These are phyloP conservation scores for Dinochytrium kinnereticum DNA, from an alignment of 371 early-diverging fungal species.

Conservation along the genomic window DNA sequence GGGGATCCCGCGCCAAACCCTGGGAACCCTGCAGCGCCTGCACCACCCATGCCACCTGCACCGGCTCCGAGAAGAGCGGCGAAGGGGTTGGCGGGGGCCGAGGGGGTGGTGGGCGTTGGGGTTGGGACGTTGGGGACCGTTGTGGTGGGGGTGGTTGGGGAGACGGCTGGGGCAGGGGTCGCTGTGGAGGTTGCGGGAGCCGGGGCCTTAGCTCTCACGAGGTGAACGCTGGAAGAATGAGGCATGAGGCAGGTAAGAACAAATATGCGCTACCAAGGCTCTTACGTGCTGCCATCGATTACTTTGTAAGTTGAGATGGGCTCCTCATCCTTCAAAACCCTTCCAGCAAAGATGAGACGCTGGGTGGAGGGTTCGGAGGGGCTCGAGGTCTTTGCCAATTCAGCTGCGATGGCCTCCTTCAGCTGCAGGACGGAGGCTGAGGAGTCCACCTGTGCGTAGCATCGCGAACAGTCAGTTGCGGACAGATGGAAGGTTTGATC, in stretches of 20 bases:
- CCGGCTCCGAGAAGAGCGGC: slow-evolving; percentile 52
- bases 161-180: slow-evolving; percentile 34
- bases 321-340: slow-evolving; percentile 92
- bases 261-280: too few species aligned
- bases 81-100: slow-evolving; percentile 38
- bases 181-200: slow-evolving; percentile 37
- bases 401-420: slow-evolving; percentile 70
- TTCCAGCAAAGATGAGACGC: slow-evolving; percentile 91
- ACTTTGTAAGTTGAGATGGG: slow-evolving; percentile 80
- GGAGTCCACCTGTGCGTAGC: neutral
- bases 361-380: slow-evolving; percentile 75
- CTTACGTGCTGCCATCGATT: slow-evolving; percentile 53
- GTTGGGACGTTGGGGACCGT: slow-evolving; percentile 35
- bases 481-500: too few species aligned
- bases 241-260: too few species aligned
- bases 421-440: slow-evolving; percentile 72
- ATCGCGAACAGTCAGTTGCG: neutral
- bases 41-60: slow-evolving; percentile 48
- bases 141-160: slow-evolving; percentile 40
- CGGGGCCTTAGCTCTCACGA: slow-evolving; percentile 34
- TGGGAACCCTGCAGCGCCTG: slow-evolving; percentile 26
- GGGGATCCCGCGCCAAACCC: slow-evolving; percentile 59
- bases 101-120: slow-evolving; percentile 33
- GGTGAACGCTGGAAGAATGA: slow-evolving; percentile 24
- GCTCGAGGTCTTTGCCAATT: slow-evolving; percentile 32